phyloP scores from a whole-genome alignment of 2,329 filamentous ascomycete genomes.

The Helotiales sp. region DNA sequence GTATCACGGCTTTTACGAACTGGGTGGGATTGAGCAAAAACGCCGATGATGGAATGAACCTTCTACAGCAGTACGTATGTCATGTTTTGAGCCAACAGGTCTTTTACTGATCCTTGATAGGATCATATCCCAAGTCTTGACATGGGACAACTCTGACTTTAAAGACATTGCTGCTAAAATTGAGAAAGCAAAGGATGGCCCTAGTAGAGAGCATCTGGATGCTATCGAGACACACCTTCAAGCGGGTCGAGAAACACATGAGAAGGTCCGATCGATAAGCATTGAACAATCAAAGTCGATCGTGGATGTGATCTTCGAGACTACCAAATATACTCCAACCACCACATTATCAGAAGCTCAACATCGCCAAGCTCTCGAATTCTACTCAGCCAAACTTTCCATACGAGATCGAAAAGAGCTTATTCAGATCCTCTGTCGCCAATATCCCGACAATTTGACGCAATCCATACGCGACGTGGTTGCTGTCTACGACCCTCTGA shows the following conservation, averaged over 20 bases:
- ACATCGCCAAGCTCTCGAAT: conserved; percentile 66
- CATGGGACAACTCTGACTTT: conserved; percentile 73
- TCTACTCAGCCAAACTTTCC: conserved; percentile 69
- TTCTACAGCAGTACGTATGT: conserved; percentile 54
- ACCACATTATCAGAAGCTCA: conserved; percentile 56
- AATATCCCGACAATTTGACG: conserved; percentile 72
- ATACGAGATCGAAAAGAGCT: conserved; percentile 74
- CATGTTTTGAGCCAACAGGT: background rate
- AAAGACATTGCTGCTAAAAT: conserved; percentile 64
- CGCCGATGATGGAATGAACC: conserved; percentile 77
- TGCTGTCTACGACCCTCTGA: conserved; percentile 71
- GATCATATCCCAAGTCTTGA: conserved; percentile 71
- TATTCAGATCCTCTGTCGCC: conserved; percentile 63
- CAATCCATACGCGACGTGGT: conserved; percentile 64
- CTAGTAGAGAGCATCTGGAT: conserved; percentile 60
- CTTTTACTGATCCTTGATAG: conserved; percentile 41
- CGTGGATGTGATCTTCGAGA: conserved; percentile 60
- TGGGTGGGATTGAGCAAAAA: conserved; percentile 74
- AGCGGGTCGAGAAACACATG: conserved; percentile 54
- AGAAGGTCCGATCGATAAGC: conserved; percentile 46
- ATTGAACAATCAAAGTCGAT: conserved; percentile 53
- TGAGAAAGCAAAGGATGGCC: conserved; percentile 59
- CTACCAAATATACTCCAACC: conserved; percentile 41
- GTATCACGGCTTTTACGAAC: conserved; percentile 72
- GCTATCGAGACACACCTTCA: conserved; percentile 60